A percentile compares a stretch with the other conserved stretches of the same genome.
Conservation (phyloP, 257 asterid genomes). For the Solanum ahanhuiri region DNA sequence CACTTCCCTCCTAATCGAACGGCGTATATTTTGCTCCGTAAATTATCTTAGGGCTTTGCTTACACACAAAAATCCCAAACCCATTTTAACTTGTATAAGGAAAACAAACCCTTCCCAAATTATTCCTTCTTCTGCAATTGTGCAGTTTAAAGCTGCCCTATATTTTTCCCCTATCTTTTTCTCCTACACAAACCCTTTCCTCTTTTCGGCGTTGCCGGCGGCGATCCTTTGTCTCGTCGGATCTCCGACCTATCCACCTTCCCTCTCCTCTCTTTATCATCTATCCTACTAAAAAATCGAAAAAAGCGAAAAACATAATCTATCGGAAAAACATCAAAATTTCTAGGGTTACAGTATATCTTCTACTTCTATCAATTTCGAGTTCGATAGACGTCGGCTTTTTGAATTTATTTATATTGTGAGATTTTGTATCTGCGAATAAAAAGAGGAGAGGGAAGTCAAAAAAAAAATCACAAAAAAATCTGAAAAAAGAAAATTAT, state of each 20-base stretch:
- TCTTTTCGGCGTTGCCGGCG: conserved; percentile 26
- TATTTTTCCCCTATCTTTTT: background rate
- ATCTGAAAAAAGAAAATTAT: conserved; percentile 13
- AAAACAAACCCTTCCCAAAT: background rate
- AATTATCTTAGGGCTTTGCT: conserved; percentile 24
- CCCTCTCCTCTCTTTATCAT: conserved; percentile 38
- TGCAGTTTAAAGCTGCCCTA: conserved; percentile 8
- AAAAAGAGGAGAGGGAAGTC: conserved; percentile 95
- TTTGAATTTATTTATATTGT: background rate
- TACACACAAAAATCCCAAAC: conserved; percentile 10
- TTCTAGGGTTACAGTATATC: conserved; percentile 16
- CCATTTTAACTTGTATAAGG: background rate
- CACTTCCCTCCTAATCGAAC: conserved; percentile 16
- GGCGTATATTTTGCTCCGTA: conserved; percentile 11
- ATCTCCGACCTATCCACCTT: conserved; percentile 34
- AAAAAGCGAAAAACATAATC: conserved; percentile 23
- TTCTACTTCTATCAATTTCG: conserved; percentile 4
- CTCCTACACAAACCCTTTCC: background rate
- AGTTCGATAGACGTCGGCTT: background rate
- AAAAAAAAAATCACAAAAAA: conserved; percentile 18
- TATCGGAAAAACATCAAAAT: conserved; percentile 12
- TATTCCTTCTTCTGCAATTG: background rate
- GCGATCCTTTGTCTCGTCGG: conserved; percentile 24
- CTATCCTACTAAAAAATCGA: background rate
- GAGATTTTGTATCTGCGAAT: conserved; percentile 23